Evolutionary conservation across 768 basidiomycete genomes (phyloP), one percentile per base, ranked within the genome.

Genomic region (Artomyces pyxidatus): DNA sequence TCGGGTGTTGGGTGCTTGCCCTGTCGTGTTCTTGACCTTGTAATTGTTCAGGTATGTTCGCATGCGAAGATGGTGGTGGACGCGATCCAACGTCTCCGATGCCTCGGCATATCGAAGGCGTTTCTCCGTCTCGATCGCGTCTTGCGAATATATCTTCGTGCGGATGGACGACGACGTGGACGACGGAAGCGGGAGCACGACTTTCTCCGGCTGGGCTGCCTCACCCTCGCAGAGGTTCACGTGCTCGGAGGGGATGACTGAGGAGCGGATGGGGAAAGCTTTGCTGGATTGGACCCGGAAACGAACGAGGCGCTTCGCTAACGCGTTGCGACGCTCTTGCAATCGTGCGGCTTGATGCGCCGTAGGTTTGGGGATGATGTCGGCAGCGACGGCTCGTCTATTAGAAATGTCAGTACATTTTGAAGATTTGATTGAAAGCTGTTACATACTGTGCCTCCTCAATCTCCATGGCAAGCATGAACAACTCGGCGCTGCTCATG

Each of bases 51-150:
- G 25, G 28, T 41, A 43, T 3, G 54, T 28, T 16, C 5, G 19
- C 14, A 49, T 17, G 12, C 54, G 42, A 16, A 55, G 39, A 32
- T 49, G 39, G 5, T 45, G 47, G 16, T 27, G 35, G n/a, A 55
- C 21, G 22, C 49, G 32, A 23, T 55, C 22, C 14, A 55, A 37
- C 2, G 16, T 37, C 19, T 55, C 42, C 0, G 38, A 17, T 19
- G 54, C 53, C 27, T 55, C 53, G n/a, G 41, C 54, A 19, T 23
- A 27, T 25, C 42, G 42, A 22, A 55, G 37, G 11, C 27, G 16
- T 22, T 17, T 12, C 27, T 51, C 50, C 7, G n/a, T 29, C 12
- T 17, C 37, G 30, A 49, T 23, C 32, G 28, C 14, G 6, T 39
- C 48, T 4, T 26, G n/a, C 3, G 29, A 29, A 19, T 30, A 51